Percentiles rank a stretch among this genome's conserved stretches.
Evolutionary conservation across 2,329 filamentous ascomycete species (phyloP).

Genomic region (Stromatinia cepivora): DNA sequence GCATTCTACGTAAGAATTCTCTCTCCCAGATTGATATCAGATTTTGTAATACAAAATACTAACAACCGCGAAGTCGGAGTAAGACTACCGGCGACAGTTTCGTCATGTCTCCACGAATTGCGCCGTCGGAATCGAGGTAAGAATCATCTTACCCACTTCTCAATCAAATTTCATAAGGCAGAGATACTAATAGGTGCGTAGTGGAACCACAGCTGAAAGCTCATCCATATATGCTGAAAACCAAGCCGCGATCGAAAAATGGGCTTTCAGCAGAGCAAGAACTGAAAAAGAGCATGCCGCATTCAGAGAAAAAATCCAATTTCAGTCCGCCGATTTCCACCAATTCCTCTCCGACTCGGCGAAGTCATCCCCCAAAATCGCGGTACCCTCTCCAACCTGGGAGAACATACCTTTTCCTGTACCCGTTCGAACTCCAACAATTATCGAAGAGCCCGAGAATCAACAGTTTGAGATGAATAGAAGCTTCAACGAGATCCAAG

Average conservation of each 20-base stretch:
- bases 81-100: not conserved
- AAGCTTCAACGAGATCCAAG: not conserved
- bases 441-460: not conserved
- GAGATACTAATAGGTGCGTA: not conserved
- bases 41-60: not conserved
- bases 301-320: slow-evolving; percentile 2
- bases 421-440: not conserved
- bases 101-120: not conserved
- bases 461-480: not conserved
- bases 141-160: not conserved
- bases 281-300: slow-evolving; percentile 1
- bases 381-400: slow-evolving; percentile 2
- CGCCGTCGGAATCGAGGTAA: not conserved
- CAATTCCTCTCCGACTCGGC: not conserved
- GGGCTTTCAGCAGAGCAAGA: not conserved
- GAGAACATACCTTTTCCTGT: not conserved
- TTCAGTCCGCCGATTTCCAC: slow-evolving; percentile 11
- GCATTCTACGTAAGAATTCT: not conserved
- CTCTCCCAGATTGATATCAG: not conserved
- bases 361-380: not conserved
- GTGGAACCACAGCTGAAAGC: not conserved
- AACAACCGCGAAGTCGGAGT: not conserved
- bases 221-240: not conserved
- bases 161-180: too few species aligned
- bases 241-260: not conserved